Conservation (phyloP, 768 basidiomycete species). For the Gelatoporia subvermispora region DNA sequence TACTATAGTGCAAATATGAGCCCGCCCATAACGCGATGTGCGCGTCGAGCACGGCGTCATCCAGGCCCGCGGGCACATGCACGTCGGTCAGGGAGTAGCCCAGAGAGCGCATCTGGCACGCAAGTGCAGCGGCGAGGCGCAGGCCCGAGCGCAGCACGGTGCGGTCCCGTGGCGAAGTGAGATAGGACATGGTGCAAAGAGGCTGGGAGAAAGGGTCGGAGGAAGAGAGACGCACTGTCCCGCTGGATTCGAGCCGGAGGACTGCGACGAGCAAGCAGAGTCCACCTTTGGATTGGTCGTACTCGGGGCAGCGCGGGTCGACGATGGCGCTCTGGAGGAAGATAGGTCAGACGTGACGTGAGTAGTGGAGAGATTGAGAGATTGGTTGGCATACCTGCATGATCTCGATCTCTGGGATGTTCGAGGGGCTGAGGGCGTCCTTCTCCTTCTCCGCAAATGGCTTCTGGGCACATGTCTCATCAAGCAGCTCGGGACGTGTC, state of each 20-base stretch:
- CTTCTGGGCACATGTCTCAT: slow-evolving; percentile 9
- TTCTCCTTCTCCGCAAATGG: slow-evolving; percentile 18
- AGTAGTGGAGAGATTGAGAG: background rate
- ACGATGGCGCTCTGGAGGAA: too few species aligned
- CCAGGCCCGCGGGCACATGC: slow-evolving; percentile 21
- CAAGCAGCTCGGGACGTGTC: slow-evolving; percentile 23
- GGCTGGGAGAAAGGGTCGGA: slow-evolving; percentile 26
- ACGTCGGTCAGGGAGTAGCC: slow-evolving; percentile 16
- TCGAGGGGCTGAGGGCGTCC: too few species aligned
- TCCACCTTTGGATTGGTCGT: slow-evolving; percentile 6
- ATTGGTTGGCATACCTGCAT: slow-evolving; percentile 22
- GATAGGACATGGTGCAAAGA: slow-evolving; percentile 25
- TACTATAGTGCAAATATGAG: slow-evolving; percentile 20
- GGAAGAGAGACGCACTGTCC: slow-evolving; percentile 26
- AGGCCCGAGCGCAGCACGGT: slow-evolving; percentile 19
- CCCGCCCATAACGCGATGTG: slow-evolving; percentile 12
- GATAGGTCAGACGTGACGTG: too few species aligned
- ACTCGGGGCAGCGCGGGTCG: background rate
- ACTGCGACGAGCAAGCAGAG: slow-evolving; percentile 19
- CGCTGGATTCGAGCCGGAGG: slow-evolving; percentile 19
- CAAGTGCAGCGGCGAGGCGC: slow-evolving; percentile 18
- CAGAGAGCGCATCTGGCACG: slow-evolving; percentile 11
- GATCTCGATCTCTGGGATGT: slow-evolving; percentile 38
- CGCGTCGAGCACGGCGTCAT: slow-evolving; percentile 27
- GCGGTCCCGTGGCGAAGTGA: slow-evolving; percentile 24